These are phyloP conservation scores for Alternaria novae-zelandiae DNA, from an alignment of 2,329 filamentous ascomycete species.

Conservation along the genomic window DNA sequence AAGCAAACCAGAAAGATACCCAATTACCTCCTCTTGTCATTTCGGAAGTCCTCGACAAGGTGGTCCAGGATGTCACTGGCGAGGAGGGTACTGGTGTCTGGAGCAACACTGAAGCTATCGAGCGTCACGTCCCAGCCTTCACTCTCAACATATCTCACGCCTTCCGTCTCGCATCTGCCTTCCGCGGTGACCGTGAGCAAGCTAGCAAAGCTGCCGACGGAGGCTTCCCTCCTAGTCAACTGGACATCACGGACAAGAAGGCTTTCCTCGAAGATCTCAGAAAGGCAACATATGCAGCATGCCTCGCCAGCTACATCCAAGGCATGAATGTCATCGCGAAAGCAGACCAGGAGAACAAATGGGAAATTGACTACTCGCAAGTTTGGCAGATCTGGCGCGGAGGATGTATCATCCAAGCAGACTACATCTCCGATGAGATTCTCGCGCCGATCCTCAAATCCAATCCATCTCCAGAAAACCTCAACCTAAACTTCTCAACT, in stretches of 20 bases:
- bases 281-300: conserved; percentile 67
- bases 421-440: conserved; percentile 66
- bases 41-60: conserved; percentile 70
- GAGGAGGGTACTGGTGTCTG: conserved; percentile 72
- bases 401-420: conserved; percentile 74
- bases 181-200: conserved; percentile 62
- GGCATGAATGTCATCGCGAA: conserved; percentile 69
- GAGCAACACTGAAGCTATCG: conserved; percentile 67
- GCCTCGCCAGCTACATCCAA: conserved; percentile 68
- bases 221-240: conserved; percentile 49
- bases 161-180: conserved; percentile 68
- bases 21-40: conserved; percentile 57
- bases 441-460: conserved; percentile 56
- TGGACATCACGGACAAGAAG: conserved; percentile 43
- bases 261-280: conserved; percentile 64
- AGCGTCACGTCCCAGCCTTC: conserved; percentile 67
- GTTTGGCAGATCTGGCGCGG: conserved; percentile 70
- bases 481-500: conserved; percentile 52
- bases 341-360: conserved; percentile 64
- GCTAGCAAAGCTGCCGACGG: conserved; percentile 57
- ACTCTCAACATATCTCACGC: conserved; percentile 69
- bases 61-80: conserved; percentile 71
- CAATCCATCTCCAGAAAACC: conserved; percentile 49
- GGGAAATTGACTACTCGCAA: conserved; percentile 61
- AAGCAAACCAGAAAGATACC: conserved; percentile 21